Evolutionary conservation across 352 stramenopile species (phyloP).

Genomic region (Globisporangium megalacanthum): DNA sequence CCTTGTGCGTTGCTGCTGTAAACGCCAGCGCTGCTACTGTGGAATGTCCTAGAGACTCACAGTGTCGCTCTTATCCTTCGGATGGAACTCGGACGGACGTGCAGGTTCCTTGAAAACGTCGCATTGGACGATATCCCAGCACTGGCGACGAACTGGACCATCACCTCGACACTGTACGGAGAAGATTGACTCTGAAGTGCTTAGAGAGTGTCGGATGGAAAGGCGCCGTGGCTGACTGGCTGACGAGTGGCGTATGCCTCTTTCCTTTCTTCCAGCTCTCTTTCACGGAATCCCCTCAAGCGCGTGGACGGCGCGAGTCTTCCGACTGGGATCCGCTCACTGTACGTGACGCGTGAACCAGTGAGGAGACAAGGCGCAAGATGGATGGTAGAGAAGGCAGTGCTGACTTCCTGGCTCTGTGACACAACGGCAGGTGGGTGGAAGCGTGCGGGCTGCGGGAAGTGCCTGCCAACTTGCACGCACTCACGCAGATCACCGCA

Average conservation of each 20-base stretch:
- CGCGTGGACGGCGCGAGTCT: conserved; percentile 5
- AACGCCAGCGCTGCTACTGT: not conserved
- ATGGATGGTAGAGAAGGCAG: not conserved
- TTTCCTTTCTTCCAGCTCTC: conserved; percentile 9
- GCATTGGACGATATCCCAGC: conserved; percentile 8
- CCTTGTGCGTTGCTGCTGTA: not conserved
- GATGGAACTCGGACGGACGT: not conserved
- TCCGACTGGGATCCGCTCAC: conserved; percentile 1
- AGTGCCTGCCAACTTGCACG: conserved; percentile 5
- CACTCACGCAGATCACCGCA: conserved; percentile 4
- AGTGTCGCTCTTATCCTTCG: not conserved
- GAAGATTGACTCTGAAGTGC: not conserved
- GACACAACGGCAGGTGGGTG: conserved; percentile 7
- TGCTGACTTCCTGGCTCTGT: not conserved
- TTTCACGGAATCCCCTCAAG: conserved; percentile 6
- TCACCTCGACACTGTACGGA: conserved; percentile 11
- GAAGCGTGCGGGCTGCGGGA: conserved; percentile 6
- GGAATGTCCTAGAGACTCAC: no score
- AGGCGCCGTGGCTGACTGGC: no score
- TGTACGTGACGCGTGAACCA: conserved; percentile 11
- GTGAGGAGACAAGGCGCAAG: no score
- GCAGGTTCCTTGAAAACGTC: conserved; percentile 10
- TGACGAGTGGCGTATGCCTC: no score
- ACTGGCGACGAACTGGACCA: conserved; percentile 9
- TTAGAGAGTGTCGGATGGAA: not conserved